Percentiles rank a stretch among this genome's conserved stretches.
These are phyloP conservation scores for Candida suzukii DNA, from an alignment of 805 yeast species.

Conservation along the genomic window DNA sequence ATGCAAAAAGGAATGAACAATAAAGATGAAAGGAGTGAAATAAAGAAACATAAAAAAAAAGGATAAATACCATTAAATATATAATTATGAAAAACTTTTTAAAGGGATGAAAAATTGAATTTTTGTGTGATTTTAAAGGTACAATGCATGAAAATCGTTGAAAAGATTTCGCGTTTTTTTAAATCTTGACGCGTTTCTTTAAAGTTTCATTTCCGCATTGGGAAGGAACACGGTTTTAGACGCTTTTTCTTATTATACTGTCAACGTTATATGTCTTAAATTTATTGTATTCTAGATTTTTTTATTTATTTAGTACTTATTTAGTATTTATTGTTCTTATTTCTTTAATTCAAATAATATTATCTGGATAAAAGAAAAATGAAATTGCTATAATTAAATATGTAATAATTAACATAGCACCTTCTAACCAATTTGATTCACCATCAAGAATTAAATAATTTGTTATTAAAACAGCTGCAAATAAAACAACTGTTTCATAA, in stretches of 20 bases:
- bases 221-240: not conserved
- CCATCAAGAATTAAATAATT: conserved; percentile 89
- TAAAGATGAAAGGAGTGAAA: too few relatives aligned
- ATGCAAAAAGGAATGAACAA: too few relatives aligned
- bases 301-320: not conserved
- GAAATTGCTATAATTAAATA: conserved; percentile 85
- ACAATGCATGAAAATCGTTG: not conserved
- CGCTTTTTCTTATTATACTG: too few relatives aligned
- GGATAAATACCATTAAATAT: too few relatives aligned
- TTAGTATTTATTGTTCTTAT: not conserved
- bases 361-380: conserved; percentile 81
- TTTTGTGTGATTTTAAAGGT: too few relatives aligned
- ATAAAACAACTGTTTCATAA: conserved; percentile 88
- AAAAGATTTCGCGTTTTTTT: not conserved
- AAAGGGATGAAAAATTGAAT: too few relatives aligned
- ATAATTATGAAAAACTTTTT: too few relatives aligned
- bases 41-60: too few relatives aligned
- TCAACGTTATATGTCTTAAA: too few relatives aligned
- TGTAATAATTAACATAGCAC: conserved; percentile 83
- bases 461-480: conserved; percentile 81
- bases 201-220: not conserved
- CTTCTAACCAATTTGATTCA: conserved; percentile 95
- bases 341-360: conserved; percentile 11
- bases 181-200: not conserved
- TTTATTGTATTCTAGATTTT: too few relatives aligned